Base-by-base conservation (phyloP, 371 early-diverging fungal genomes). In the Mucor racemosus region DNA sequence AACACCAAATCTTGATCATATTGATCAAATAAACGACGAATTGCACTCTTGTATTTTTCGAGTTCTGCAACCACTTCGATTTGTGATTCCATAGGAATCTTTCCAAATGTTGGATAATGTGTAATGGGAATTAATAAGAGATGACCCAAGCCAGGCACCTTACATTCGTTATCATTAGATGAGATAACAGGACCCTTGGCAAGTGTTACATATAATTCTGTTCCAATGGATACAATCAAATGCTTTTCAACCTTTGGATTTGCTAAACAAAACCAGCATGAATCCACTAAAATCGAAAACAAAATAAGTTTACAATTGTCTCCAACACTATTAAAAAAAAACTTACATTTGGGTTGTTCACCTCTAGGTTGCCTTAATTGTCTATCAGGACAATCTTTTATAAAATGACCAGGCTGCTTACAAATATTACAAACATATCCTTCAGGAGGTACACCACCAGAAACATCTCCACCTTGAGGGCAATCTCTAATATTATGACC, bases 201-300 rank as follows among this genome's bases (percentile, higher is more conserved):
- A 44, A 91, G 68, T 11, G 94, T 85, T 55, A 88, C 59, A 66
- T 94, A 95, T n/a, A 86, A 72, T 57, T 91, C 90, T 3, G 72
- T 69, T 4, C 91, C 92, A 74, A 94, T 87, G 8, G 89, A 84
- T 7, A 90, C 86, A 65, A 95, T 88, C 63, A 95, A 74, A 68
- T 94, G 94, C 75, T 90, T 91, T 62, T 90, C 91, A 6, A 91
- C 73, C 42, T 89, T 86, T 0, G 93, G 92, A 64, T 92, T 93
- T 7, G 92, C 81, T 40, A 94, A 77, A 70, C 96, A 95, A 77
- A 95, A 95, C 96, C 96, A 95, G 72, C 96, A 95, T 1, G 88
- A 78, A 36, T 75, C 70, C 58, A 77, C 76, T 80, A 68, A 10
- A 6, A 2, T n/a, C 5, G 17, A 19, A 8, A 21, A 50, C 1